phyloP scores from a whole-genome alignment of 768 basidiomycete species.

The Erythrobasidium yunnanense region DNA sequence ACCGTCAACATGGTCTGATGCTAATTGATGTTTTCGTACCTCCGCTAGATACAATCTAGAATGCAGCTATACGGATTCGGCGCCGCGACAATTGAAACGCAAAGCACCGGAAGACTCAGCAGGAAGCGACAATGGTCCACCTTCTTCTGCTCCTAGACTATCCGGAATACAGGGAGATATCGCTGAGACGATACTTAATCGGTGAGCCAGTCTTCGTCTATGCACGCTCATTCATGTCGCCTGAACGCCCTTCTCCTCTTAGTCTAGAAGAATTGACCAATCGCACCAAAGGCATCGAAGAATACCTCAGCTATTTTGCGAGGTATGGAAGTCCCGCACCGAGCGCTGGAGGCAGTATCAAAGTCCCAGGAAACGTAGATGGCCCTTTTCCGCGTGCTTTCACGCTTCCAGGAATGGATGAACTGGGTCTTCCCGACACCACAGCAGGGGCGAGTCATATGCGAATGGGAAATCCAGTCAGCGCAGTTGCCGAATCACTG shows the following conservation, averaged over 20 bases:
- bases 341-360: not conserved
- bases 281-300: slow-evolving; percentile 16
- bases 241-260: no score
- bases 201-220: not conserved
- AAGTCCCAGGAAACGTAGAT: not conserved
- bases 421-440: slow-evolving; percentile 7
- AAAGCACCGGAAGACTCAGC: slow-evolving; percentile 8
- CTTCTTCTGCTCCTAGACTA: not conserved
- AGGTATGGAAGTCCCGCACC: not conserved
- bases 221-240: no score
- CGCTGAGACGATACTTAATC: not conserved
- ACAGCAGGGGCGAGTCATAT: not conserved
- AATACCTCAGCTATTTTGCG: not conserved
- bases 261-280: slow-evolving; percentile 17
- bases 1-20: not conserved
- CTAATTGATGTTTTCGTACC: not conserved
- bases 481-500: slow-evolving; percentile 17
- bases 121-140: not conserved
- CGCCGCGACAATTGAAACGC: not conserved
- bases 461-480: slow-evolving; percentile 18
- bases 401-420: not conserved
- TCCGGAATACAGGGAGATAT: not conserved
- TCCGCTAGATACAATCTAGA: slow-evolving; percentile 26
- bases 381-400: no score
- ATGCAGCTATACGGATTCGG: slow-evolving; percentile 15